Evolutionary conservation across 1,284 basidiomycete genomes (phyloP).

Genomic region (Austroboletus niveus): DNA sequence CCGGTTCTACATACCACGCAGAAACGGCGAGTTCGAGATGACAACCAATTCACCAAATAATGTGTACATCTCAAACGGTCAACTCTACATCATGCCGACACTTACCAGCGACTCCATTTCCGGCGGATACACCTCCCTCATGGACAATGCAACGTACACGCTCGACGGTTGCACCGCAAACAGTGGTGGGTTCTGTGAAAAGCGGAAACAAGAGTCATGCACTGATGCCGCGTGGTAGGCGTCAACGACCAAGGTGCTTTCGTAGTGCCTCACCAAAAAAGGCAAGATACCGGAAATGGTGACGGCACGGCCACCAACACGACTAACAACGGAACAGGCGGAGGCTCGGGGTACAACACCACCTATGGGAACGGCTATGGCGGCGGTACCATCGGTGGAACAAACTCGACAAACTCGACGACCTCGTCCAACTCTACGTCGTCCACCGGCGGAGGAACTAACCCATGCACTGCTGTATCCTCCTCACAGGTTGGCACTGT

Average conservation of each 20-base stretch:
- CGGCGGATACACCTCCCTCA: conserved; percentile 53
- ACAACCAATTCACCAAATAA: conserved; percentile 66
- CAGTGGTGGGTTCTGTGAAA: conserved; percentile 9
- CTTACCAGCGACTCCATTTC: conserved; percentile 61
- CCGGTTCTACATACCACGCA: conserved; percentile 24
- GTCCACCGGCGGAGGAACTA: not conserved
- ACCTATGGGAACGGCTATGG: no score
- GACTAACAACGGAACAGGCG: not conserved
- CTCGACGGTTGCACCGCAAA: conserved; percentile 64
- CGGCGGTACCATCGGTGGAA: conserved; percentile 10
- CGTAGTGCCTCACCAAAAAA: conserved; percentile 19
- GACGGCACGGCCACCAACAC: not conserved
- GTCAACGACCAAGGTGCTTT: conserved; percentile 18
- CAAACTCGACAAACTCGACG: conserved; percentile 27
- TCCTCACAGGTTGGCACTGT: conserved; percentile 64
- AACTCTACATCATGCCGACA: conserved; percentile 79
- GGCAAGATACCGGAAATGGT: conserved; percentile 22
- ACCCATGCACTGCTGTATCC: conserved; percentile 51
- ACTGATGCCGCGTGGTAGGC: conserved; percentile 6
- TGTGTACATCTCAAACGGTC: conserved; percentile 64
- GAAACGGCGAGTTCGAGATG: conserved; percentile 82
- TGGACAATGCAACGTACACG: conserved; percentile 63
- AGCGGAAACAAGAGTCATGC: not conserved
- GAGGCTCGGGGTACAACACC: not conserved
- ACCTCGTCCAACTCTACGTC: conserved; percentile 25